A percentile compares a stretch with the other conserved stretches of the same genome.
Conservation (phyloP, 768 basidiomycete species). For the Boletellus ananas region DNA sequence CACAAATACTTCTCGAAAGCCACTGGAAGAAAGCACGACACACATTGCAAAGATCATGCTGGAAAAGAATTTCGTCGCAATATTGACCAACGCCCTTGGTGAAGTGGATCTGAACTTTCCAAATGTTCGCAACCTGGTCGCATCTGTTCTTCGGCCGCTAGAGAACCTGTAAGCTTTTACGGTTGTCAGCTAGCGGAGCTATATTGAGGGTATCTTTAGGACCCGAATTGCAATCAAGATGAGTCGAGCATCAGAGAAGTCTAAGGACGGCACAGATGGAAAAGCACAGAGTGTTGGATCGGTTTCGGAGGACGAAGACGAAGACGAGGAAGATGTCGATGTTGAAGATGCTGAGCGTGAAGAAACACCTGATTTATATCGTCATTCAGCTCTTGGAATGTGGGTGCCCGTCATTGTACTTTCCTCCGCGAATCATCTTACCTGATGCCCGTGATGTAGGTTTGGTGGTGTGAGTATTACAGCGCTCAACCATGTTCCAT, state of each 20-base stretch:
- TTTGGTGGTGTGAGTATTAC: constrained; percentile 71
- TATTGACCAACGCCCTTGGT: constrained; percentile 80
- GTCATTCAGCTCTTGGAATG: constrained; percentile 96
- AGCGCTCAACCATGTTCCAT: constrained; percentile 6
- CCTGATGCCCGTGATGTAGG: constrained; percentile 27
- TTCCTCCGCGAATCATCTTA: constrained; percentile 6
- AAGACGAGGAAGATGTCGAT: constrained; percentile 54
- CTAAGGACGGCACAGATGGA: constrained; percentile 53
- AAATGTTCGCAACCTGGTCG: constrained; percentile 80
- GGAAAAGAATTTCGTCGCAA: constrained; percentile 93
- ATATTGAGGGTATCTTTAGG: constrained; percentile 38
- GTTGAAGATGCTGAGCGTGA: constrained; percentile 56
- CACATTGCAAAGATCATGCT: constrained; percentile 98
- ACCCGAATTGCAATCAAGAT: constrained; percentile 98
- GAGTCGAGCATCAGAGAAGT: constrained; percentile 73
- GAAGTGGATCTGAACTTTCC: constrained; percentile 97
- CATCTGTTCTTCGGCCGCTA: constrained; percentile 81
- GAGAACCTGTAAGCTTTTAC: constrained; percentile 73
- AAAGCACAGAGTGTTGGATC: constrained; percentile 39
- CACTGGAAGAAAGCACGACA: constrained; percentile 70
- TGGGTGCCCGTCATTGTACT: constrained; percentile 33
- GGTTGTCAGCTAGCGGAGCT: not conserved
- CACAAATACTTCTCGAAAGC: constrained; percentile 45
- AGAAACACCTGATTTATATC: constrained; percentile 90
- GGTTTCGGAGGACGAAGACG: constrained; percentile 46